phyloP scores from a whole-genome alignment of 176 grass and related monocot genomes.

The Rhynchospora pubera region DNA sequence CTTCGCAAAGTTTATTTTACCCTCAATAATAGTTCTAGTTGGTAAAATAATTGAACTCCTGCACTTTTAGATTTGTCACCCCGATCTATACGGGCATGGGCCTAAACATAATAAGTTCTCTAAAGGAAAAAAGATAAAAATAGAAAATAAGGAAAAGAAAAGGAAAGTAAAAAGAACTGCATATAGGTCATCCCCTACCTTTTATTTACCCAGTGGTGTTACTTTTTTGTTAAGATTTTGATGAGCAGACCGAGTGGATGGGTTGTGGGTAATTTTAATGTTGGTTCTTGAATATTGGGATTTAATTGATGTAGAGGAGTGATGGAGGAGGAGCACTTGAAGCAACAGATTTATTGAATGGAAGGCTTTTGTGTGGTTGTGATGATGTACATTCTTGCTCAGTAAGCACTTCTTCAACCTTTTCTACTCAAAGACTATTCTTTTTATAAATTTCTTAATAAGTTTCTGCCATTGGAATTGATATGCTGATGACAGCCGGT shows the following conservation, averaged over 20 bases:
- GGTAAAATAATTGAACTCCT: neutral
- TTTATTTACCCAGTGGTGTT: neutral
- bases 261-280: neutral
- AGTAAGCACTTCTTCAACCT: constrained; percentile 10
- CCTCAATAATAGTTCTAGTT: no score
- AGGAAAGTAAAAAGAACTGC: neutral
- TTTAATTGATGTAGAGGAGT: constrained; percentile 41
- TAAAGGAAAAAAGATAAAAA: neutral
- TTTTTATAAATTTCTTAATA: neutral
- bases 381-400: constrained; percentile 44
- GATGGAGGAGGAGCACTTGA: constrained; percentile 47
- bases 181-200: neutral
- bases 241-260: neutral
- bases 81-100: neutral
- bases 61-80: neutral
- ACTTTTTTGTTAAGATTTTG: neutral
- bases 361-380: constrained; percentile 56
- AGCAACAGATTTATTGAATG: constrained; percentile 56
- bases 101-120: neutral
- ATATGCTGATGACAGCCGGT: neutral
- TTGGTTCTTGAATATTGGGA: neutral
- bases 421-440: neutral
- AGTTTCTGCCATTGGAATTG: neutral
- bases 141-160: neutral
- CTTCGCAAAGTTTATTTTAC: neutral